phyloP scores from a whole-genome alignment of 768 basidiomycete genomes.

The Pleurotus pulmonarius region DNA sequence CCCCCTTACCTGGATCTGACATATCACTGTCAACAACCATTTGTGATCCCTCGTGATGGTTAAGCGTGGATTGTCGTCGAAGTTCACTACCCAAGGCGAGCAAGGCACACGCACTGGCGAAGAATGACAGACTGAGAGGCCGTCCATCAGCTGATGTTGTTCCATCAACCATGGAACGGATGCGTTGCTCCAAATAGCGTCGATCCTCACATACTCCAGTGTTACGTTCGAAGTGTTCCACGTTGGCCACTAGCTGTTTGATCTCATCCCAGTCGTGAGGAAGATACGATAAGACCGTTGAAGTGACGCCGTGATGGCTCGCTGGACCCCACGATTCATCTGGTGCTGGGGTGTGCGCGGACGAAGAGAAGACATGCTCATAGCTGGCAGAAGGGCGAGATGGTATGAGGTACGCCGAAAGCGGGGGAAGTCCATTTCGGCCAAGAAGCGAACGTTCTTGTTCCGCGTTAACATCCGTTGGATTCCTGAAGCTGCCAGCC shows the following conservation, averaged over 20 bases:
- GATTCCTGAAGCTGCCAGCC: background rate
- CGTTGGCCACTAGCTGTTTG: background rate
- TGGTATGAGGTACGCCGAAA: background rate
- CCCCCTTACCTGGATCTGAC: background rate
- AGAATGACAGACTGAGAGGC: background rate
- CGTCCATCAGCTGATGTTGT: background rate
- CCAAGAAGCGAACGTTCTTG: background rate
- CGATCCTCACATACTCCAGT: background rate
- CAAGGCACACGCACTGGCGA: background rate
- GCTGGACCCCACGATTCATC: background rate
- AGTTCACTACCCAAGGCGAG: slow-evolving; percentile 4
- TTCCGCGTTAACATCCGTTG: background rate
- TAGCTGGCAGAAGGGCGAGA: background rate
- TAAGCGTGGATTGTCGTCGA: background rate
- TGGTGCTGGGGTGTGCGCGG: background rate
- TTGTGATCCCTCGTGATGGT: background rate
- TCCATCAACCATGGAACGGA: background rate
- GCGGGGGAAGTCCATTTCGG: background rate
- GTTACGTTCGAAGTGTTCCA: background rate
- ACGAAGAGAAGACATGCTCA: background rate
- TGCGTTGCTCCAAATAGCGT: background rate
- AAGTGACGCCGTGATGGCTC: background rate
- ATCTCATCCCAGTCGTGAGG: background rate
- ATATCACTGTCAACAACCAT: slow-evolving; percentile 1
- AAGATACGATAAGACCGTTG: background rate